phyloP scores from a whole-genome alignment of 208 protist genomes.

The Leishmania lainsoni region DNA sequence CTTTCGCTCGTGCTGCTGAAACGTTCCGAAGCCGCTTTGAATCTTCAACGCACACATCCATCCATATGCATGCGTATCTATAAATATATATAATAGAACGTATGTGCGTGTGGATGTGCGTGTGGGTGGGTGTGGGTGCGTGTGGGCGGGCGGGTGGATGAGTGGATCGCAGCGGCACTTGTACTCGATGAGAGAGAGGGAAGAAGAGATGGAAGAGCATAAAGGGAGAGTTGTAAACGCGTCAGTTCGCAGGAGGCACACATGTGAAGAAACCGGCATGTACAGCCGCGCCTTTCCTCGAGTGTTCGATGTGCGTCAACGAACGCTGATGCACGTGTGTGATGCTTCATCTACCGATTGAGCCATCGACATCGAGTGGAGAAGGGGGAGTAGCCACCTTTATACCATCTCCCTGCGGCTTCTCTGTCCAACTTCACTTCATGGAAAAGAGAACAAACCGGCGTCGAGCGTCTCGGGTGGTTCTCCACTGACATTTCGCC shows the following conservation, averaged over 20 bases:
- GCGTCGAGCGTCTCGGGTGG: neutral
- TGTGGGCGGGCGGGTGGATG: neutral
- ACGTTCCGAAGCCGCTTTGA: neutral
- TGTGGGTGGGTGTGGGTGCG: neutral
- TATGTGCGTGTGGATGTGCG: neutral
- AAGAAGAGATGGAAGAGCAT: neutral
- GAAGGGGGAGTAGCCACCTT: neutral
- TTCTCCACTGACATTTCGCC: neutral
- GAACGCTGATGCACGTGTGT: no score
- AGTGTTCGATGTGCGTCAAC: neutral
- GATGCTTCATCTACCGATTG: neutral
- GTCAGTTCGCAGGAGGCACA: neutral
- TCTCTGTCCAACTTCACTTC: no score
- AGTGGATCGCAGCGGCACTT: neutral
- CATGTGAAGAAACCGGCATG: neutral
- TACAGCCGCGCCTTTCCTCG: no score
- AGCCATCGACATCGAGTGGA: neutral
- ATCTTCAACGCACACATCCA: neutral
- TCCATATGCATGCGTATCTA: neutral
- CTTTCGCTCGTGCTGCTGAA: neutral
- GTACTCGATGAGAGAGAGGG: neutral
- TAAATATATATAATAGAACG: constrained; percentile 9
- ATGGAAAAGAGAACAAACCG: neutral
- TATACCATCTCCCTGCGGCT: neutral
- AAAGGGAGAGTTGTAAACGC: neutral